Conservation (phyloP, 805 yeast genomes). For the Candida jianshihensis region DNA sequence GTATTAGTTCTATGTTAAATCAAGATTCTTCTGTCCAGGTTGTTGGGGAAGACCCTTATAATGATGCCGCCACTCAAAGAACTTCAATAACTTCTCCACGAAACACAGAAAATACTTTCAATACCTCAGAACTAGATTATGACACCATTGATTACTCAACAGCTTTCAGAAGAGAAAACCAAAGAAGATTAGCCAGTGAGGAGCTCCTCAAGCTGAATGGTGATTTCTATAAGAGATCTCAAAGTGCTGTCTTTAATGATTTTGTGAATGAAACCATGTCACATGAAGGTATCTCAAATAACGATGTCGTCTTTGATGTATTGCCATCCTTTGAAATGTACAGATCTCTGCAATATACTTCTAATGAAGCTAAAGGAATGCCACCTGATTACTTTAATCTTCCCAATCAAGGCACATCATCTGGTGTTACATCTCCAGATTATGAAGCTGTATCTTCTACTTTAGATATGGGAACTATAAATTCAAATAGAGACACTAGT, state of each 20-base stretch:
- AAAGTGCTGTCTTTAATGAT: conserved; percentile 7
- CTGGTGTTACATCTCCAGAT: neutral
- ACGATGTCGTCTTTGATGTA: conserved; percentile 37
- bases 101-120: too few species aligned
- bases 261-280: conserved; percentile 4
- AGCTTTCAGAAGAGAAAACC: conserved; percentile 8
- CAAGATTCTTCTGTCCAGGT: too few species aligned
- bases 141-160: conserved; percentile 12
- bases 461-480: neutral
- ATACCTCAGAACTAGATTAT: too few species aligned
- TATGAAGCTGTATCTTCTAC: neutral
- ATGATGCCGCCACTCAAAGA: too few species aligned
- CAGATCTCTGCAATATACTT: conserved; percentile 37
- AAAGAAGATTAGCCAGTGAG: conserved; percentile 6
- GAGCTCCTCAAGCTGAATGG: conserved; percentile 3
- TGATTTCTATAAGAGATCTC: neutral
- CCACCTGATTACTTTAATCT: conserved; percentile 29
- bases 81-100: too few species aligned
- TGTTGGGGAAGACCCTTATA: too few species aligned
- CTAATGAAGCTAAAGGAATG: conserved; percentile 24
- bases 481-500: neutral
- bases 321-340: conserved; percentile 68
- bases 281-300: conserved; percentile 3
- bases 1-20: too few species aligned
- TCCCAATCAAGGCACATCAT: conserved; percentile 4